Evolutionary conservation across 371 early-diverging fungal species (phyloP).

Genomic region (Mycotypha africana): DNA sequence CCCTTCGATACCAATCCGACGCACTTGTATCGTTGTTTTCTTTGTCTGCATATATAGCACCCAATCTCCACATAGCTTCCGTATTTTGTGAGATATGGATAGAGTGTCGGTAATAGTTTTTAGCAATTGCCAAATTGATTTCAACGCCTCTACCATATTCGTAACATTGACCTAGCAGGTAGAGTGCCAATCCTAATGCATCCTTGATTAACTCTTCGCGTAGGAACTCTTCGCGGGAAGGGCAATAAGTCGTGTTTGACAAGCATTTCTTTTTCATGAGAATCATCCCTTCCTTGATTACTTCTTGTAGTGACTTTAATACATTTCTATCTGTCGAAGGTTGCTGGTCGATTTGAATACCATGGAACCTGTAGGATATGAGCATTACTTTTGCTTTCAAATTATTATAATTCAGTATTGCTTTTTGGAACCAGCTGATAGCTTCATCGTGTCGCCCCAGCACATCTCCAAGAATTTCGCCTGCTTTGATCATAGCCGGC

Average conservation of each 20-base stretch:
- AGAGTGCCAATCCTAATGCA: constrained; percentile 11
- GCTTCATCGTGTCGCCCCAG: constrained; percentile 7
- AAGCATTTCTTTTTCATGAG: neutral
- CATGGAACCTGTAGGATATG: constrained; percentile 10
- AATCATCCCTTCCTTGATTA: neutral
- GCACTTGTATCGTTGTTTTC: constrained; percentile 13
- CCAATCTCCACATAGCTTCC: constrained; percentile 23
- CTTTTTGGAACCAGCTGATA: constrained; percentile 11
- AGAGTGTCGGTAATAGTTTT: constrained; percentile 8
- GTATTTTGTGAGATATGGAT: constrained; percentile 5
- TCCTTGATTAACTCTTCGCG: neutral
- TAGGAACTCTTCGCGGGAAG: too few species aligned
- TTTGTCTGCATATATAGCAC: constrained; percentile 11
- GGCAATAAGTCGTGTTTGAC: too few species aligned
- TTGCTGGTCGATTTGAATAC: neutral
- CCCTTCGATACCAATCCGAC: constrained; percentile 25
- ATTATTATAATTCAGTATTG: neutral
- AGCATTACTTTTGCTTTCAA: constrained; percentile 11
- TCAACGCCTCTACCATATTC: constrained; percentile 13
- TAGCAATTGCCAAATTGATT: constrained; percentile 1
- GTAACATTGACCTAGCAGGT: constrained; percentile 17
- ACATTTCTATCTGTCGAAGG: neutral
- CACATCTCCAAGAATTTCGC: constrained; percentile 1
- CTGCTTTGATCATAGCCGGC: constrained; percentile 5
- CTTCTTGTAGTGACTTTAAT: neutral